Conservation (phyloP, 345 rosid species). For the Corchorus olitorius region DNA sequence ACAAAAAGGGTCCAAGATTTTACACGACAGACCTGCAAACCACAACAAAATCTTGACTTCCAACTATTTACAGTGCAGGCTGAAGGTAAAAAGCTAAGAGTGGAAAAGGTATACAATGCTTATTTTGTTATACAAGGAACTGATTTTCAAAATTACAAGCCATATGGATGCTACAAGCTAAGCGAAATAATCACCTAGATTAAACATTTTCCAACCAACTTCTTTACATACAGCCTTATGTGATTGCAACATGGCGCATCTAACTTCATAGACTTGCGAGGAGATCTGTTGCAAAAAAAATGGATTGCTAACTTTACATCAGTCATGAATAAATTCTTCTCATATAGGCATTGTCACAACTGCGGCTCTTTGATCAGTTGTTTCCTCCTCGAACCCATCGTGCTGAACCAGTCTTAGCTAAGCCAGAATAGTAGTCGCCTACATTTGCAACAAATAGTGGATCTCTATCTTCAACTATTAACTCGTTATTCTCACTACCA, state of each 20-base stretch:
- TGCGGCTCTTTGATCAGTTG: conserved; percentile 31
- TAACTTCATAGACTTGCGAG: background rate
- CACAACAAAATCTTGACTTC: background rate
- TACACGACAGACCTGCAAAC: background rate
- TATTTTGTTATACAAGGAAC: background rate
- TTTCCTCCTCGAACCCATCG: conserved; percentile 59
- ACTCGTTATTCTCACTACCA: background rate
- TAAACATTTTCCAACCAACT: background rate
- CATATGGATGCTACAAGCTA: conserved; percentile 5
- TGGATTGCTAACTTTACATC: conserved; percentile 2
- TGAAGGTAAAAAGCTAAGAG: background rate
- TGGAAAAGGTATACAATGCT: background rate
- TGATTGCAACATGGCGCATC: background rate
- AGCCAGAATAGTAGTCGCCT: conserved; percentile 73
- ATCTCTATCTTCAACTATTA: conserved; percentile 65
- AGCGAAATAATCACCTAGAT: conserved; percentile 1
- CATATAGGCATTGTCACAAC: background rate
- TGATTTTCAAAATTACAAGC: conserved; percentile 24
- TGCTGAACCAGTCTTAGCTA: conserved; percentile 60
- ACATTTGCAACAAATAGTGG: conserved; percentile 94
- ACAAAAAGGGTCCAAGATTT: background rate
- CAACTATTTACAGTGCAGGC: background rate
- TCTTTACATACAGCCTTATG: conserved; percentile 14
- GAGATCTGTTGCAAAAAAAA: background rate
- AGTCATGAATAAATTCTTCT: conserved; percentile 3